These are phyloP conservation scores for Stipa capillata DNA, from an alignment of 176 grass and related monocot genomes.

Conservation along the genomic window DNA sequence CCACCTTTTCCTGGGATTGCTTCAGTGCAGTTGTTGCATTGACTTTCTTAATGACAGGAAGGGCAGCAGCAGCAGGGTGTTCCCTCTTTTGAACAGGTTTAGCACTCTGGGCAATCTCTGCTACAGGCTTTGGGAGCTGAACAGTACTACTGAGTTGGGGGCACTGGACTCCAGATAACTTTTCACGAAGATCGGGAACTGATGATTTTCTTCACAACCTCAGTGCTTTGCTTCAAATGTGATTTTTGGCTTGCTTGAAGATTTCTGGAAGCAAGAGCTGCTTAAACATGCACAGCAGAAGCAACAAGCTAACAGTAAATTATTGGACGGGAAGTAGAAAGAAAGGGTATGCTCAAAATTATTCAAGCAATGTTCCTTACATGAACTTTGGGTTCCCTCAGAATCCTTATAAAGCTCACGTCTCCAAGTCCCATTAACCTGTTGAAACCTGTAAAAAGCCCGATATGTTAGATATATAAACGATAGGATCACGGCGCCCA, in stretches of 20 bases:
- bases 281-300: constrained; percentile 30
- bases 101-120: not conserved
- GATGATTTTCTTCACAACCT: constrained; percentile 26
- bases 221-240: constrained; percentile 2
- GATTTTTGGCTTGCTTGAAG: constrained; percentile 30
- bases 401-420: constrained; percentile 50
- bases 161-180: constrained; percentile 39
- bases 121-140: constrained; percentile 23
- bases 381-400: constrained; percentile 14
- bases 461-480: not conserved
- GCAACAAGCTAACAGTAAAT: constrained; percentile 13
- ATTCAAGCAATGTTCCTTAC: constrained; percentile 15
- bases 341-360: not conserved
- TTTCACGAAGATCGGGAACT: constrained; percentile 45
- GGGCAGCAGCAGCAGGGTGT: not conserved
- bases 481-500: constrained; percentile 9
- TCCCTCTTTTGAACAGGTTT: constrained; percentile 37
- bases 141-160: constrained; percentile 37
- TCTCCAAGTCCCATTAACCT: constrained; percentile 50
- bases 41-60: constrained; percentile 22
- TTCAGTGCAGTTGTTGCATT: constrained; percentile 31
- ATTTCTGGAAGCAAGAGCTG: constrained; percentile 35
- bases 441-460: constrained; percentile 31
- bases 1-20: constrained; percentile 42
- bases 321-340: not conserved